These are phyloP conservation scores for Microcyclosporella mali DNA, from an alignment of 2,329 filamentous ascomycete genomes.

Conservation along the genomic window DNA sequence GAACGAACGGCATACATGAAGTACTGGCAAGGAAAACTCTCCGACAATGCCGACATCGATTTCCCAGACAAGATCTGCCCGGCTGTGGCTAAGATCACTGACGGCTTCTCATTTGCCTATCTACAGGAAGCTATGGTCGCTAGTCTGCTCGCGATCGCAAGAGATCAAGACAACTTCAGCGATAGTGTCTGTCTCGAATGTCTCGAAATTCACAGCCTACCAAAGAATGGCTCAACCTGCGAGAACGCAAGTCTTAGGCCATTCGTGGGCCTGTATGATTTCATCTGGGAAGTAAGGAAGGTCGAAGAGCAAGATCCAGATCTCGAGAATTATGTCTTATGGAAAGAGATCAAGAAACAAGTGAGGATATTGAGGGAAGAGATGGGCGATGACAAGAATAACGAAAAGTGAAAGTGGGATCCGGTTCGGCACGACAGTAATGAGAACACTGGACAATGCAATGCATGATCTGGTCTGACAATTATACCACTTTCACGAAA, in stretches of 20 bases:
- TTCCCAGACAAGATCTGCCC: slow-evolving; percentile 55
- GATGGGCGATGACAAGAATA: slow-evolving; percentile 36
- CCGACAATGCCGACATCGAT: slow-evolving; percentile 51
- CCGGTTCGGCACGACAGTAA: too few relatives aligned
- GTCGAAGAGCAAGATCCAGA: slow-evolving; percentile 36
- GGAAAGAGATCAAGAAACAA: slow-evolving; percentile 59
- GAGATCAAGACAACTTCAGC: slow-evolving; percentile 37
- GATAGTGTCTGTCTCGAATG: slow-evolving; percentile 26
- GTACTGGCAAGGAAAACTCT: slow-evolving; percentile 52
- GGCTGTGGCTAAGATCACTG: slow-evolving; percentile 57
- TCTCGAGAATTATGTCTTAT: slow-evolving; percentile 50
- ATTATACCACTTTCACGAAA: too few relatives aligned
- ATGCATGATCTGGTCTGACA: too few relatives aligned
- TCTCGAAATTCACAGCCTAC: slow-evolving; percentile 19
- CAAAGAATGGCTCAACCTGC: slow-evolving; percentile 17
- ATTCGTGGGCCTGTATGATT: slow-evolving; percentile 27
- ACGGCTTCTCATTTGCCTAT: slow-evolving; percentile 63
- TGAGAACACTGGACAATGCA: too few relatives aligned
- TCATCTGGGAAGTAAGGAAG: slow-evolving; percentile 22
- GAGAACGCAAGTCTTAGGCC: slow-evolving; percentile 18
- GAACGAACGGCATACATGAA: slow-evolving; percentile 55
- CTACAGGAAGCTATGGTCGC: slow-evolving; percentile 65
- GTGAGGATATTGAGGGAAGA: slow-evolving; percentile 56
- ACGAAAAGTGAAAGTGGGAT: neutral
- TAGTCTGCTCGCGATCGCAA: slow-evolving; percentile 54